These are phyloP conservation scores for Candida corydali DNA, from an alignment of 805 yeast genomes.

Conservation along the genomic window DNA sequence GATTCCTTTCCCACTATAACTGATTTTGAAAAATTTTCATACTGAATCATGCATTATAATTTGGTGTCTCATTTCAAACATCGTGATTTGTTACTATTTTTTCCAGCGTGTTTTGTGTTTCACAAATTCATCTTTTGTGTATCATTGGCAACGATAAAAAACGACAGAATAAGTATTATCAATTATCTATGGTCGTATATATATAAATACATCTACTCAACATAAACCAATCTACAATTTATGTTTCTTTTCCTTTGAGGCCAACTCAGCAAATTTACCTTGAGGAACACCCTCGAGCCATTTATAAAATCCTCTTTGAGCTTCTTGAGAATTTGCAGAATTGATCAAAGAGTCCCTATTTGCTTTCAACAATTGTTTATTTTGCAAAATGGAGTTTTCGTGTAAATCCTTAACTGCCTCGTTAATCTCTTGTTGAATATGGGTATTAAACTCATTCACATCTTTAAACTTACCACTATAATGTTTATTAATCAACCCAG, in stretches of 20 bases:
- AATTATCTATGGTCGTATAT: too few species aligned
- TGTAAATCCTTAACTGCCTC: slow-evolving; percentile 41
- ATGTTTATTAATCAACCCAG: slow-evolving; percentile 61
- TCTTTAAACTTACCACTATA: slow-evolving; percentile 35
- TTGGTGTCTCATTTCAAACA: too few species aligned
- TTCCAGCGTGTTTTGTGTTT: too few species aligned
- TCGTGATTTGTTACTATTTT: too few species aligned
- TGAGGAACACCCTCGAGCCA: slow-evolving; percentile 79
- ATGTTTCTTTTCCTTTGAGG: slow-evolving; percentile 53
- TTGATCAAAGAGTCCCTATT: slow-evolving; percentile 36
- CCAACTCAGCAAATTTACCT: slow-evolving; percentile 52
- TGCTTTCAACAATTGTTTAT: slow-evolving; percentile 38
- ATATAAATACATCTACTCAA: neutral
- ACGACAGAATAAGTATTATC: too few species aligned
- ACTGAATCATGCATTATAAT: too few species aligned
- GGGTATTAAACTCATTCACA: slow-evolving; percentile 40
- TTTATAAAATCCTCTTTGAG: slow-evolving; percentile 59
- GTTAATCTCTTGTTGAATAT: slow-evolving; percentile 31
- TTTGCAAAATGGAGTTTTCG: slow-evolving; percentile 35
- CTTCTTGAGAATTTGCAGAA: slow-evolving; percentile 60
- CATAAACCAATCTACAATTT: slow-evolving; percentile 42
- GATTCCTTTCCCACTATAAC: too few species aligned
- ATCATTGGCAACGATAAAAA: neutral
- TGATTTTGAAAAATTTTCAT: too few species aligned
- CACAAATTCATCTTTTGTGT: too few species aligned